Base-by-base conservation (phyloP, 164 flowering plant genomes). In the Brasenia schreberi region DNA sequence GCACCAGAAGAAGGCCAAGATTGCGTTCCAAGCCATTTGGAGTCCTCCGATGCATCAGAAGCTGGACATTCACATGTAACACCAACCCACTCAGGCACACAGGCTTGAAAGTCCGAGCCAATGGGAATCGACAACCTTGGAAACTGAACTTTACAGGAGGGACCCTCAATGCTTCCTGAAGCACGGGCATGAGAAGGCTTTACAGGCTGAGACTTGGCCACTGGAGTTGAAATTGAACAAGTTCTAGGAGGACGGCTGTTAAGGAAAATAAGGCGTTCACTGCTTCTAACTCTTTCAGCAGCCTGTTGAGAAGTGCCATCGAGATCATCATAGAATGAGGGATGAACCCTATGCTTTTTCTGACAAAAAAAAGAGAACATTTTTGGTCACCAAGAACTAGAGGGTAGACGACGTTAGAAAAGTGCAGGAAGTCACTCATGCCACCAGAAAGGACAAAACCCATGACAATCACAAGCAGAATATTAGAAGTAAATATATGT, bases 341-440 rank as follows among this genome's bases (percentile, higher is more conserved):
- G 98, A 79, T 83, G 93, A 85, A 86, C 80, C 78, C 70, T 87
- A 74, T 81, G 97, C 71, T 72, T 80, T 69, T 80, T 87, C 93
- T 86, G 78, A 79, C 75, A 43, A 56, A 63, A 12, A 7, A 59
- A 60, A 33, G n/a, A n/a, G 18, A 5, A 61, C 33, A 18, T 7
- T 61, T 23, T 18, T 61, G 6, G 63, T 10, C 23, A 61, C 19
- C 63, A 61, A 61, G 63, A 23, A 61, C 4, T 33, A 49, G 56
- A 49, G 56, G 5, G 4, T 6, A 49, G 16, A 9, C 10, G 56
- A 49, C 0, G 16, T 49, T 9, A 49, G 56, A 49, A 49, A 49
- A 6, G 9, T 49, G 14, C 56, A 49, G 1, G 16, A 49, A 3
- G 56, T 9, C 56, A 33, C 16, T 49, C 56, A 5, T 49, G 56